phyloP scores from a whole-genome alignment of 345 rosid species.

The Hypericum perforatum region DNA sequence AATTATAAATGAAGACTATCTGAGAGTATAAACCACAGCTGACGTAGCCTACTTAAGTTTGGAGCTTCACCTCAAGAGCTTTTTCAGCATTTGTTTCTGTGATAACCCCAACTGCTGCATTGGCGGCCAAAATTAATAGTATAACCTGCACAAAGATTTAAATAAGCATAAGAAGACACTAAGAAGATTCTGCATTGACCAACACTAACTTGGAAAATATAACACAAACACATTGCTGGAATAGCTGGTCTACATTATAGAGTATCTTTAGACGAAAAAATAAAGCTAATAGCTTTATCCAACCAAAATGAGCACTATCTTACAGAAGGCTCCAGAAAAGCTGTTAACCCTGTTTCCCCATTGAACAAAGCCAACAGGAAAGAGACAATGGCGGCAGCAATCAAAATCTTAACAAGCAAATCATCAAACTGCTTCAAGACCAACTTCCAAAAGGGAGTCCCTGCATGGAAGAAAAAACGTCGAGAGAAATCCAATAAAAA shows the following conservation, averaged over 20 bases:
- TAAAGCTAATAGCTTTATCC: constrained; percentile 3
- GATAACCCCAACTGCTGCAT: constrained; percentile 96
- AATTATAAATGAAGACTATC: background rate
- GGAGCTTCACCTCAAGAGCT: constrained; percentile 70
- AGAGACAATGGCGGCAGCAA: constrained; percentile 84
- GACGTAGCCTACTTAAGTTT: background rate
- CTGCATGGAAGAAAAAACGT: constrained; percentile 34
- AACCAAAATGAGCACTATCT: constrained; percentile 27
- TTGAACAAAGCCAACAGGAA: constrained; percentile 79
- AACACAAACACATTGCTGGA: background rate
- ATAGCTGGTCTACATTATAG: background rate
- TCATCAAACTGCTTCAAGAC: constrained; percentile 97
- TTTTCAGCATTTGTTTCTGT: constrained; percentile 99
- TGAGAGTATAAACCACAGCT: background rate
- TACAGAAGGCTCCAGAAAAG: constrained; percentile 98
- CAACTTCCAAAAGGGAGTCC: constrained; percentile 93
- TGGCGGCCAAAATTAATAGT: constrained; percentile 93
- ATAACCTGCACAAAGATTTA: constrained; percentile 50
- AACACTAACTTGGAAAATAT: constrained; percentile 6
- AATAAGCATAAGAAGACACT: constrained; percentile 9
- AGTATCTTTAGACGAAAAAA: constrained; percentile 3
- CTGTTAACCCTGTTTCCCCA: constrained; percentile 94
- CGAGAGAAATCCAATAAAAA: too few relatives aligned
- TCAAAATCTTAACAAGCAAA: constrained; percentile 94
- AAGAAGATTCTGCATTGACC: constrained; percentile 4